phyloP scores from a whole-genome alignment of 768 basidiomycete genomes.

The Suillus hirtellus region DNA sequence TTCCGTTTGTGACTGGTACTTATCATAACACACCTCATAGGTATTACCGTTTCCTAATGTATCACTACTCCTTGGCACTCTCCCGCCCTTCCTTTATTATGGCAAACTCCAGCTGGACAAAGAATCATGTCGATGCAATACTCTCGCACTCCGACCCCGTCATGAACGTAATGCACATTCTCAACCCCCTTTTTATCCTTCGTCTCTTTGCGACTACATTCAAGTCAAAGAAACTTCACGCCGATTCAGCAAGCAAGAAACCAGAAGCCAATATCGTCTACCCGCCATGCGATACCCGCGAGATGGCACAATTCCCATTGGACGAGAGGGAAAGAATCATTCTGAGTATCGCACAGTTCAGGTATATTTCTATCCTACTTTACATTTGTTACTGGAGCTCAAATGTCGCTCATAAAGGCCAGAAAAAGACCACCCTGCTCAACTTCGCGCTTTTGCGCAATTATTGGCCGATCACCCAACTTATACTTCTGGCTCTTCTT shows the following conservation, averaged over 20 bases:
- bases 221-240: slow-evolving; percentile 25
- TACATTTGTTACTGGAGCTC: background rate
- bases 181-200: slow-evolving; percentile 43
- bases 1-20: background rate
- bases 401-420: slow-evolving; percentile 49
- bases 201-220: slow-evolving; percentile 25
- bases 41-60: slow-evolving; percentile 89
- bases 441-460: slow-evolving; percentile 66
- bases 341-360: slow-evolving; percentile 90
- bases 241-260: slow-evolving; percentile 91
- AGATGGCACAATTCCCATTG: slow-evolving; percentile 59
- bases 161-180: slow-evolving; percentile 45
- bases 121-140: slow-evolving; percentile 76
- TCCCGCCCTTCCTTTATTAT: slow-evolving; percentile 74
- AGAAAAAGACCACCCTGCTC: slow-evolving; percentile 89
- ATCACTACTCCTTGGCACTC: slow-evolving; percentile 76
- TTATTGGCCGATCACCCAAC: slow-evolving; percentile 64
- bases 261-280: slow-evolving; percentile 66
- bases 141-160: slow-evolving; percentile 54
- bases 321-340: slow-evolving; percentile 61
- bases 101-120: slow-evolving; percentile 97
- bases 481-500: slow-evolving; percentile 35
- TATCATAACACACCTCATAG: slow-evolving; percentile 36
- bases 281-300: slow-evolving; percentile 88
- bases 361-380: slow-evolving; percentile 46